phyloP scores from a whole-genome alignment of 768 basidiomycete species.

The Leccinellum rugosiceps region DNA sequence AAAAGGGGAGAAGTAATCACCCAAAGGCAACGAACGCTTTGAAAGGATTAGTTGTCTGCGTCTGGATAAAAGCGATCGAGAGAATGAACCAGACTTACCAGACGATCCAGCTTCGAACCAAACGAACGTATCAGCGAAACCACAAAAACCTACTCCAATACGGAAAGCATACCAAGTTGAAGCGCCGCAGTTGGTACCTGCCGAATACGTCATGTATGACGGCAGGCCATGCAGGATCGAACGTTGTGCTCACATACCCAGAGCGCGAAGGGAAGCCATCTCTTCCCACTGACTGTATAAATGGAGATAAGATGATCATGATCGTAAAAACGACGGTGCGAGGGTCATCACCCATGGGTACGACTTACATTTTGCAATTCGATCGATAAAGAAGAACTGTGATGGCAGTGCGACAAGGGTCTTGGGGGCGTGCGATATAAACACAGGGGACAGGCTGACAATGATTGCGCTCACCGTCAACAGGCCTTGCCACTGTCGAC shows the following conservation, averaged over 20 bases:
- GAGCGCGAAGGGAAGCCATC: conserved; percentile 8
- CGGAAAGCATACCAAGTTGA: conserved; percentile 12
- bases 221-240: background rate
- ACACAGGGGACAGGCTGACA: background rate
- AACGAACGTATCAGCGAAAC: background rate
- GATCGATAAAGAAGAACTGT: conserved; percentile 18
- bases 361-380: conserved; percentile 18
- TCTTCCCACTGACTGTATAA: conserved; percentile 14
- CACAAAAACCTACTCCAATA: background rate
- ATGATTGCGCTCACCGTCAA: conserved; percentile 12
- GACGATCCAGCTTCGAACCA: conserved; percentile 7
- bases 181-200: conserved; percentile 15
- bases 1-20: conserved; percentile 1
- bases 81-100: conserved; percentile 3
- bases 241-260: conserved; percentile 12
- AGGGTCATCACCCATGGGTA: background rate
- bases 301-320: background rate
- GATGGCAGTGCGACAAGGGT: conserved; percentile 15
- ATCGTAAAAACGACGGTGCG: background rate
- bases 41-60: background rate
- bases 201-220: conserved; percentile 3
- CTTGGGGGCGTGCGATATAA: background rate
- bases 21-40: conserved; percentile 12
- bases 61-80: background rate
- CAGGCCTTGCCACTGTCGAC: conserved; percentile 18